Percentiles rank a stretch among this genome's conserved stretches.
Evolutionary conservation across 2,329 filamentous ascomycete genomes (phyloP).

Genomic region (Fusarium luffae): DNA sequence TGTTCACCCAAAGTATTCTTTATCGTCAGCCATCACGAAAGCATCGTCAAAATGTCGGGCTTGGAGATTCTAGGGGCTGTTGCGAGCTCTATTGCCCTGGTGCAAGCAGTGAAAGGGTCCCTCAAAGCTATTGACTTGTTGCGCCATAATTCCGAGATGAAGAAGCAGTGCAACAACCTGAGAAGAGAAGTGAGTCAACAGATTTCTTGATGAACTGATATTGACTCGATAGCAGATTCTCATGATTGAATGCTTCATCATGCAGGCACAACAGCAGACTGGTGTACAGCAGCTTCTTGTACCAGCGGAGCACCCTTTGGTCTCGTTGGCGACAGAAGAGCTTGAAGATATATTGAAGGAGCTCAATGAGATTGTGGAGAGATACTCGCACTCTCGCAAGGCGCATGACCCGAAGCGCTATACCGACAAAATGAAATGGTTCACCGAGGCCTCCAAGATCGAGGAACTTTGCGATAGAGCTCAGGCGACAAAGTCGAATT

Average conservation of each 20-base stretch:
- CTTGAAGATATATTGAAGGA: not conserved
- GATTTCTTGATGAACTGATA: fast-evolving
- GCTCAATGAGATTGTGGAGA: not conserved
- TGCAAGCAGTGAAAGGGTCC: slow-evolving; percentile 4
- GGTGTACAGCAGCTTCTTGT: not conserved
- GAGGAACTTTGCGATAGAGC: slow-evolving; percentile 18
- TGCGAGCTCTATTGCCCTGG: slow-evolving; percentile 25
- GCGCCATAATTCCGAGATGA: not conserved
- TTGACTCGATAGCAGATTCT: not conserved
- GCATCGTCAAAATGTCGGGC: not conserved
- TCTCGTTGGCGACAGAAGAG: not conserved
- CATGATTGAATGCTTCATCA: slow-evolving; percentile 19
- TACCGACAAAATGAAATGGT: slow-evolving; percentile 18
- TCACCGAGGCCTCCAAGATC: slow-evolving; percentile 3
- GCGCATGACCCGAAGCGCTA: not conserved
- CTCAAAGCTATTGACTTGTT: slow-evolving; percentile 23
- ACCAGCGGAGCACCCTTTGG: not conserved
- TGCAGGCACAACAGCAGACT: not conserved
- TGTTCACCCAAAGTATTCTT: too few relatives aligned
- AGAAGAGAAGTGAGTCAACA: not conserved
- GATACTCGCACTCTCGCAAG: not conserved
- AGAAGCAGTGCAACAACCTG: not conserved
- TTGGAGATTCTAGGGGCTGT: slow-evolving; percentile 29
- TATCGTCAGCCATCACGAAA: not conserved
- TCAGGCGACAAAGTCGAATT: not conserved